Percentiles rank a stretch among this genome's conserved stretches.
phyloP scores from a whole-genome alignment of 78 protist species.

The Chrysochromulina tobinii region DNA sequence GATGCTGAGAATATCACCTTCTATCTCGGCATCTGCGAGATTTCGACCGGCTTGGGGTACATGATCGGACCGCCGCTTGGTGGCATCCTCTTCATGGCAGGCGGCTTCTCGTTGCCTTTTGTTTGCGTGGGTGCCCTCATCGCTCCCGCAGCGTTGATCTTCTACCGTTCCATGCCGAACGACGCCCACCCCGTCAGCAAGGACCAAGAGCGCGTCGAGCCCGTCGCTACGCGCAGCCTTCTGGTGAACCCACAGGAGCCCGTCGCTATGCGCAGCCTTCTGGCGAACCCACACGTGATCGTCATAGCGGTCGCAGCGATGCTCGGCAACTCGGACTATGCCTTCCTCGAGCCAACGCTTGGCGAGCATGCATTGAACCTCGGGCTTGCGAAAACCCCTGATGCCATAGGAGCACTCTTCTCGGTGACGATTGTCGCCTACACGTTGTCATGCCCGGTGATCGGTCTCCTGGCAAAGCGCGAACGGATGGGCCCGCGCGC shows the following conservation, averaged over 20 bases:
- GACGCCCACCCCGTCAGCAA: neutral
- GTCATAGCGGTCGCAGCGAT: neutral
- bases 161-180: neutral
- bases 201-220: no score
- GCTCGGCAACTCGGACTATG: slow-evolving; percentile 25
- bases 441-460: neutral
- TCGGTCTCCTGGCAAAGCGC: neutral
- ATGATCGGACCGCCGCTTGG: slow-evolving; percentile 1
- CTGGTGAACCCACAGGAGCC: neutral
- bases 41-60: slow-evolving; percentile 2
- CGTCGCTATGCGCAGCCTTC: no score
- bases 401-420: neutral
- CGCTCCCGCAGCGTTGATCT: neutral
- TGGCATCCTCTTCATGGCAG: neutral
- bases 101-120: neutral
- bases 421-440: neutral
- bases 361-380: neutral
- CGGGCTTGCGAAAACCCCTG: neutral
- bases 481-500: neutral
- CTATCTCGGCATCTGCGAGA: neutral
- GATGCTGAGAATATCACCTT: neutral
- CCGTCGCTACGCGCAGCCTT: no score
- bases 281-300: neutral
- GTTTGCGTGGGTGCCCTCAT: neutral
- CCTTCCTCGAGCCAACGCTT: slow-evolving; percentile 18